Percentiles rank a stretch among this genome's conserved stretches.
phyloP scores from a whole-genome alignment of 306 rosid genomes.

The Medicago arabica region DNA sequence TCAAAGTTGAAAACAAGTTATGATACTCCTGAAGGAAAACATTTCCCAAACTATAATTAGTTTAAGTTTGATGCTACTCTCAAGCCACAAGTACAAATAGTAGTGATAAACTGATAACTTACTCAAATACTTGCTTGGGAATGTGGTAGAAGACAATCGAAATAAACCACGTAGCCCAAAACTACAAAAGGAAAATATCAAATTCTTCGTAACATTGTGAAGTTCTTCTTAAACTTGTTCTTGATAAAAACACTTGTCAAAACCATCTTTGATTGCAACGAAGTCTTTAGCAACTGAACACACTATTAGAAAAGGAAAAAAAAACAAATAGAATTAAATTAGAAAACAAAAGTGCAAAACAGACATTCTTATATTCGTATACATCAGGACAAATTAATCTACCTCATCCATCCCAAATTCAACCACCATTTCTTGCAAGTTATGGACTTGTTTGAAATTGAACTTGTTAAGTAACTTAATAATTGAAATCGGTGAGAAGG shows the following conservation, averaged over 20 bases:
- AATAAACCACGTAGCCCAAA: neutral
- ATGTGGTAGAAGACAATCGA: neutral
- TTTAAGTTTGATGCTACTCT: too few relatives aligned
- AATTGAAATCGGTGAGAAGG: slow-evolving; percentile 44
- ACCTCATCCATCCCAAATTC: slow-evolving; percentile 45
- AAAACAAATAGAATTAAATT: too few relatives aligned
- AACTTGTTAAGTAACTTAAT: slow-evolving; percentile 34
- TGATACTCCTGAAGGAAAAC: too few relatives aligned
- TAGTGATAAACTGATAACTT: neutral
- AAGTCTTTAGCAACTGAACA: slow-evolving; percentile 22
- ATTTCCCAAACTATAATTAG: too few relatives aligned
- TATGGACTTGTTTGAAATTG: slow-evolving; percentile 36
- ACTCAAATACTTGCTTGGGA: neutral
- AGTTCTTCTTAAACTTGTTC: neutral
- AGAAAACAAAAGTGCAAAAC: neutral
- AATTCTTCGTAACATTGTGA: neutral
- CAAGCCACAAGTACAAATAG: neutral
- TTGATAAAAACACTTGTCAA: slow-evolving; percentile 37
- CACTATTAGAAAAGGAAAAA: neutral
- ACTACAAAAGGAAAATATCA: neutral
- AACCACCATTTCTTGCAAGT: slow-evolving; percentile 41
- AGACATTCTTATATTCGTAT: neutral
- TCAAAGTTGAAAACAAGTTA: too few relatives aligned
- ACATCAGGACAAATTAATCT: neutral
- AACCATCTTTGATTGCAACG: slow-evolving; percentile 10